Evolutionary conservation across 495 filamentous ascomycete species (phyloP).

Genomic region (Aspergillus campestris): DNA sequence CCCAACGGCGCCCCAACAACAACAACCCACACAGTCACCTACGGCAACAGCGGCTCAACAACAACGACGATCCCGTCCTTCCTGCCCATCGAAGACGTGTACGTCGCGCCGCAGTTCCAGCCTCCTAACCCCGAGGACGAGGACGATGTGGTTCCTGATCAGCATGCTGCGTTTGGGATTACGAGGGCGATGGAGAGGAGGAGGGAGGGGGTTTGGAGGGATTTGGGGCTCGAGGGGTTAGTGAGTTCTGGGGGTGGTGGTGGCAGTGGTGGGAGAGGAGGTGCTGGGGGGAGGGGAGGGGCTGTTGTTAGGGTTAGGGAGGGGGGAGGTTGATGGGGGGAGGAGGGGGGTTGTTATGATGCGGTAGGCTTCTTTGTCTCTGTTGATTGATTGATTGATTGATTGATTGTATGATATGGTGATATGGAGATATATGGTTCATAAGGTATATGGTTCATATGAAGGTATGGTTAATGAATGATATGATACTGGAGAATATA

Average conservation of each 20-base stretch:
- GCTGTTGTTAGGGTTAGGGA: slow-evolving; percentile 12
- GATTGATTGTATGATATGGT: too few species aligned
- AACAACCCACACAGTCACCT: slow-evolving; percentile 16
- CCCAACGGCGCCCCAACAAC: slow-evolving; percentile 11
- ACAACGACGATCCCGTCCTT: slow-evolving; percentile 34
- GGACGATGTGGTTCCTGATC: slow-evolving; percentile 94
- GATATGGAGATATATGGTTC: too few species aligned
- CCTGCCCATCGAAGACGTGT: slow-evolving; percentile 60
- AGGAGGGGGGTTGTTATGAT: slow-evolving; percentile 25
- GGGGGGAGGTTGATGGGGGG: slow-evolving; percentile 10
- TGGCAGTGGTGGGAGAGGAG: slow-evolving; percentile 13
- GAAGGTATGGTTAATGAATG: not conserved
- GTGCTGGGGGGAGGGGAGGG: slow-evolving; percentile 6
- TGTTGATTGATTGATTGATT: too few species aligned
- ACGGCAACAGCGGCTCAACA: slow-evolving; percentile 23
- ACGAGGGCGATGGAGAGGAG: slow-evolving; percentile 60
- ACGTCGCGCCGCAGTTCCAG: slow-evolving; percentile 81
- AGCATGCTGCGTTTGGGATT: slow-evolving; percentile 96
- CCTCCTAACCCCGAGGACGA: slow-evolving; percentile 96
- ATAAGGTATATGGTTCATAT: too few species aligned
- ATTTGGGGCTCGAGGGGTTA: slow-evolving; percentile 68
- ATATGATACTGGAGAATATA: too few species aligned
- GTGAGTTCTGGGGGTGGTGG: slow-evolving; percentile 39
- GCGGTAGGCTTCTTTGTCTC: slow-evolving; percentile 26
- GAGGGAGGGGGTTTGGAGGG: slow-evolving; percentile 74